These are phyloP conservation scores for Bassia scoparia DNA, from an alignment of 148 eudicot species.

Conservation along the genomic window DNA sequence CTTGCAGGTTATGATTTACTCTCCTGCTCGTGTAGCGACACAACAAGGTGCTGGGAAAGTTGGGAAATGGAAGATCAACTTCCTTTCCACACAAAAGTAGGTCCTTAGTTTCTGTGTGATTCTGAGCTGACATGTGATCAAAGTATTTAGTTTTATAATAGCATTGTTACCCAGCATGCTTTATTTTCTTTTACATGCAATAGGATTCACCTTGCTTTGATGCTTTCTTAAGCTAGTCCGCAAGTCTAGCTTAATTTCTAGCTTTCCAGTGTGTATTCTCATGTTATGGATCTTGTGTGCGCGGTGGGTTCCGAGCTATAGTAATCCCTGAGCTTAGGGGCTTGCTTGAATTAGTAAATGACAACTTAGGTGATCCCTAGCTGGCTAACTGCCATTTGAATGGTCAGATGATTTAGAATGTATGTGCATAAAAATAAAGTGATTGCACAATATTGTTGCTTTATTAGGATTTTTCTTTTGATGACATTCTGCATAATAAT, in stretches of 20 bases:
- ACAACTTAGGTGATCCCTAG: too few species aligned
- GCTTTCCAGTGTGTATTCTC: neutral
- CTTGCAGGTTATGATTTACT: conserved; percentile 70
- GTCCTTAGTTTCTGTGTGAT: conserved; percentile 8
- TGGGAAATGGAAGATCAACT: conserved; percentile 90
- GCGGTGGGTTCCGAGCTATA: too few species aligned
- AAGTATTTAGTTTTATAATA: neutral
- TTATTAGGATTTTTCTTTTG: too few species aligned
- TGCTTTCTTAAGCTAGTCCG: neutral
- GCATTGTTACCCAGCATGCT: neutral
- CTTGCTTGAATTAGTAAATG: too few species aligned
- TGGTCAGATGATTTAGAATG: too few species aligned
- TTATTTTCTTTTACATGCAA: neutral
- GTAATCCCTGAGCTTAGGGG: too few species aligned
- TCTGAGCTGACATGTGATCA: neutral
- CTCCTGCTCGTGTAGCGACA: conserved; percentile 85
- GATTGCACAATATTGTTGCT: too few species aligned
- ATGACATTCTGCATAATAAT: too few species aligned
- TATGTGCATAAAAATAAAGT: too few species aligned
- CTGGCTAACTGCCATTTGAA: too few species aligned
- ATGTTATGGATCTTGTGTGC: too few species aligned
- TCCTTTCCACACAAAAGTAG: conserved; percentile 90
- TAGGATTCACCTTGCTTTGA: neutral
- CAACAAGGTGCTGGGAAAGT: conserved; percentile 96
- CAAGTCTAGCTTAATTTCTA: neutral